Evolutionary conservation across 1,139 yeast species (phyloP).

Genomic region (Wickerhamiella infanticola): DNA sequence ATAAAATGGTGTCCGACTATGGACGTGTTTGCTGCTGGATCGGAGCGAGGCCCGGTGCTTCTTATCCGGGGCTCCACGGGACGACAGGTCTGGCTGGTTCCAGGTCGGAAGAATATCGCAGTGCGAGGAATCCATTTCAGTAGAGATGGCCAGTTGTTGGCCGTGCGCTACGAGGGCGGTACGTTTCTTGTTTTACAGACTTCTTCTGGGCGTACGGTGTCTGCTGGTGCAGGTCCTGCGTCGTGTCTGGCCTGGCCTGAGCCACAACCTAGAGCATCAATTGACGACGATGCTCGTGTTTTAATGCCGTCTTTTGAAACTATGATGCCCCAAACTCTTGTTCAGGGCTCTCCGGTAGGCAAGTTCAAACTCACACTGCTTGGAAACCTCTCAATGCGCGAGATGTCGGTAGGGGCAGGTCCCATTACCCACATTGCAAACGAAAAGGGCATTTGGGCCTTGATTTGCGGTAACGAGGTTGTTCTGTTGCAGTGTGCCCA

Average conservation of each 20-base stretch:
- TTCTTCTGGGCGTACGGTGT: slow-evolving; percentile 8
- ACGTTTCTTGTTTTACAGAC: slow-evolving; percentile 6
- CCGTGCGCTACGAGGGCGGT: slow-evolving; percentile 11
- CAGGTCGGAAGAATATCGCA: slow-evolving; percentile 5
- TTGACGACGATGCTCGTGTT: too few species aligned
- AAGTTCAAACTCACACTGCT: neutral
- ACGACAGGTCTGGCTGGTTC: slow-evolving; percentile 13
- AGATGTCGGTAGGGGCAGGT: neutral
- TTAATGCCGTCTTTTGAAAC: neutral
- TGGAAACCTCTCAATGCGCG: neutral
- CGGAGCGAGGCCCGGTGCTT: neutral
- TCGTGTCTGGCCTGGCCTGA: neutral
- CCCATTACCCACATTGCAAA: neutral
- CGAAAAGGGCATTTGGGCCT: neutral
- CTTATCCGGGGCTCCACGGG: slow-evolving; percentile 13
- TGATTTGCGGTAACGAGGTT: neutral
- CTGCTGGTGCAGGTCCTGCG: neutral
- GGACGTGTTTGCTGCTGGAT: slow-evolving; percentile 2
- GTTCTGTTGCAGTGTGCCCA: neutral
- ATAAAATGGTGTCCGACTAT: slow-evolving; percentile 3
- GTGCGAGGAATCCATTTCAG: slow-evolving; percentile 9
- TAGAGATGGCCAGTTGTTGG: slow-evolving; percentile 10
- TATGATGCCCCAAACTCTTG: neutral
- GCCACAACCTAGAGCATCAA: neutral
- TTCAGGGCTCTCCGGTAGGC: neutral